Conservation (phyloP, 169 alveolate genomes). For the Cryptosporidium tyzzeri region DNA sequence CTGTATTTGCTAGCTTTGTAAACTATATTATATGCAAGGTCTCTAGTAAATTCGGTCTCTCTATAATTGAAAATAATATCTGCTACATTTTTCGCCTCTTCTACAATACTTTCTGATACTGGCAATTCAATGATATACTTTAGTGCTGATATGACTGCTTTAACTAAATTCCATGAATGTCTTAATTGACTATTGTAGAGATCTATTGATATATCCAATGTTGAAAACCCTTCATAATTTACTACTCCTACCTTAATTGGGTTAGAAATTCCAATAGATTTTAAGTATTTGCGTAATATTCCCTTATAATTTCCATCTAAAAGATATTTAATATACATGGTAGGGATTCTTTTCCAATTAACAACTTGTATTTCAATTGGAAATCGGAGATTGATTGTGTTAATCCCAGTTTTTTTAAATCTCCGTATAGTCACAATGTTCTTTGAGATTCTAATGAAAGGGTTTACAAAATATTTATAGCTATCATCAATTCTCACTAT, state of each 20-base stretch:
- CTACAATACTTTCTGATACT: neutral
- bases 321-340: slow-evolving; percentile 38
- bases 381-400: slow-evolving; percentile 33
- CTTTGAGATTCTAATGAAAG: slow-evolving; percentile 22
- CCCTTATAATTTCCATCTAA: slow-evolving; percentile 34
- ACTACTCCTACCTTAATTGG: slow-evolving; percentile 6
- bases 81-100: slow-evolving; percentile 5
- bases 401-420: neutral
- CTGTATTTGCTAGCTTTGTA: slow-evolving; percentile 39
- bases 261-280: neutral
- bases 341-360: slow-evolving; percentile 29
- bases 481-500: slow-evolving; percentile 16
- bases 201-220: slow-evolving; percentile 37
- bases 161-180: slow-evolving; percentile 37
- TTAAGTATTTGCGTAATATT: slow-evolving; percentile 24
- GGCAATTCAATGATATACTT: slow-evolving; percentile 22
- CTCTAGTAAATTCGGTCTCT: slow-evolving; percentile 47
- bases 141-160: slow-evolving; percentile 20
- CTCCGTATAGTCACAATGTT: slow-evolving; percentile 13
- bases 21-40: slow-evolving; percentile 48
- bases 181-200: slow-evolving; percentile 16
- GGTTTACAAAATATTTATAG: slow-evolving; percentile 31
- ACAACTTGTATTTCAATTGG: slow-evolving; percentile 32
- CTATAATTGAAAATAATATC: slow-evolving; percentile 52
- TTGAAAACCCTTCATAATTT: slow-evolving; percentile 38